Conservation (phyloP, 164 flowering plant genomes). For the Vitis amurensis region DNA sequence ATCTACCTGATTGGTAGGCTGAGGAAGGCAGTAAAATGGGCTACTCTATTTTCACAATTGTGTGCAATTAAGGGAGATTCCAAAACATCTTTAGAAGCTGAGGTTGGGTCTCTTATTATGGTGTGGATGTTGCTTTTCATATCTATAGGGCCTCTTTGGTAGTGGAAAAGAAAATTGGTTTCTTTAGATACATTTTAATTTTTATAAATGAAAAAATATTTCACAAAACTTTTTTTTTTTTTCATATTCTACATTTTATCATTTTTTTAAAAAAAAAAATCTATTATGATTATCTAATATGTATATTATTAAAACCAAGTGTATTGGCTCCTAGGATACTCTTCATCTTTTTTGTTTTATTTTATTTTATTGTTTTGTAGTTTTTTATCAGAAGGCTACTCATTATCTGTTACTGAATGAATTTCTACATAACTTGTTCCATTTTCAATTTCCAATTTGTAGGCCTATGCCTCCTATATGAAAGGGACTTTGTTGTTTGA, state of each 20-base stretch:
- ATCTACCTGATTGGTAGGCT: constrained; percentile 84
- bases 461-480: constrained; percentile 98
- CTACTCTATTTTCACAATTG: constrained; percentile 71
- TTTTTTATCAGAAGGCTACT: no score
- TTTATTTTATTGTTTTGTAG: no score
- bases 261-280: no score
- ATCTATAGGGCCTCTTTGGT: no score
- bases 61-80: constrained; percentile 93
- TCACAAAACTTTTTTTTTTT: no score
- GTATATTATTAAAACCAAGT: no score
- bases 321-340: neutral
- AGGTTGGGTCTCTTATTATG: constrained; percentile 42
- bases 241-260: no score
- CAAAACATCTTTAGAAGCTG: constrained; percentile 94
- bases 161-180: no score
- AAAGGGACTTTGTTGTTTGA: constrained; percentile 88
- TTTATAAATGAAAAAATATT: no score
- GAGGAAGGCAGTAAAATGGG: constrained; percentile 96
- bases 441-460: constrained; percentile 16
- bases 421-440: neutral
- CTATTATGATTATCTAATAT: no score
- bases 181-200: no score
- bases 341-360: neutral
- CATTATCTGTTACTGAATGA: neutral
- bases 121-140: no score